Evolutionary conservation across 148 eudicot species (phyloP), one percentile per base, ranked within the genome.

Genomic region (Camellia lanceoleosa): DNA sequence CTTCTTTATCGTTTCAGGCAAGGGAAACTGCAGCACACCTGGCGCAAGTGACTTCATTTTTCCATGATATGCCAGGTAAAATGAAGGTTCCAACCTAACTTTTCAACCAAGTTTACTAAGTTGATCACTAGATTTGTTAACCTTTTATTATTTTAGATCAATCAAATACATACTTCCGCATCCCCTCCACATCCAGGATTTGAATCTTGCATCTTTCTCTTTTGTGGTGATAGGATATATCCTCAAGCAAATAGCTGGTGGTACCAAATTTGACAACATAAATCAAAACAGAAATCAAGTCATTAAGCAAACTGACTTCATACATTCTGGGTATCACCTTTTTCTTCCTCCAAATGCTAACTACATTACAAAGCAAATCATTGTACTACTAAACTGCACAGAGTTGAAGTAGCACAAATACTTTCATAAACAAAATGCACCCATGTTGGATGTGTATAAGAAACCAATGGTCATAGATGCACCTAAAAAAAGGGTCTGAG

Each of bases 201-300:
- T 46, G 30, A 66, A 38, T 13, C 70, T 66, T 66, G 46, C 46
- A 66, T 12, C 14, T 7, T 18, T 46, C 3, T 2, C 15, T 38
- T 66, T 2, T 38, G 46, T 30, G 69, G 69, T 30, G 44, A 30
- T 65, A 11, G 13, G 44, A 65, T 65, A 65, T 16, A 65, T 65
- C 43, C 44, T 10, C 43, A 65, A 65, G 44, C 43, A 20, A 65
- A 65, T 65, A 65, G 68, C 44, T 20, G 20, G 68, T 20, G 68
- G 4, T 64, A 64, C 68, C 68, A 64, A 64, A 64, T 20, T 64
- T 7, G 10, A 18, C 68, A 64, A 14, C 43, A 65, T 65, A 65
- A 43, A 30, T 30, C 38, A 67, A 67, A 18, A 44, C 44, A 67
- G 70, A 49, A 67, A 67, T 67, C 70, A 67, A 65, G 68, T 65